Conservation (phyloP, 495 filamentous ascomycete genomes). For the Daldinia caldariorum region DNA sequence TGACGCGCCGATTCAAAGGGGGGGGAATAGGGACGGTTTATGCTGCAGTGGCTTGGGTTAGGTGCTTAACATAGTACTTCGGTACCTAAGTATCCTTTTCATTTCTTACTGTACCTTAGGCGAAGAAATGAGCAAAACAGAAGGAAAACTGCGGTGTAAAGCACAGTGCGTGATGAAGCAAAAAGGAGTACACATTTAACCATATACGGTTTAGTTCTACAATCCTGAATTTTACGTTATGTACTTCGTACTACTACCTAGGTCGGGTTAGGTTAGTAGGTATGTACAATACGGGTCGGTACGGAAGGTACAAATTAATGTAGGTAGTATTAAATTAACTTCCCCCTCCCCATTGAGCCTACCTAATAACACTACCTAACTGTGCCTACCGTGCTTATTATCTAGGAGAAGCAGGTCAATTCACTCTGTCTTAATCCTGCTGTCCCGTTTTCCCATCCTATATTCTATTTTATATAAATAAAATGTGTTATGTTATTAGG, state of each 20-base stretch:
- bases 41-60: constrained; percentile 11
- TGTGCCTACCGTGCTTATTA: constrained; percentile 8
- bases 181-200: constrained; percentile 12
- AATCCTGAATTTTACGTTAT: constrained; percentile 41
- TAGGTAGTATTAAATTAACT: constrained; percentile 35
- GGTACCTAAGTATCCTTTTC: constrained; percentile 1
- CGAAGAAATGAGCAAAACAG: background rate
- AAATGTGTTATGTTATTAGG: background rate
- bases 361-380: background rate
- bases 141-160: background rate
- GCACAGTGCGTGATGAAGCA: constrained; percentile 12
- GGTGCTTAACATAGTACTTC: constrained; percentile 9
- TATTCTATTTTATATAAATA: constrained; percentile 15
- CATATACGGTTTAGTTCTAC: constrained; percentile 21
- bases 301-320: constrained; percentile 11
- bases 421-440: constrained; percentile 21
- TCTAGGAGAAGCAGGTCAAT: constrained; percentile 16
- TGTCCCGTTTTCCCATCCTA: constrained; percentile 3
- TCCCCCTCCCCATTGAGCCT: constrained; percentile 22
- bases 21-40: constrained; percentile 25
- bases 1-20: constrained; percentile 35
- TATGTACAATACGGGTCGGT: background rate
- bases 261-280: background rate
- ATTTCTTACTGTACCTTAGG: constrained; percentile 13
- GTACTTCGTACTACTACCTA: constrained; percentile 9